A percentile compares a stretch with the other conserved stretches of the same genome.
Conservation (phyloP, 768 basidiomycete species). For the Glaciozyma antarctica region DNA sequence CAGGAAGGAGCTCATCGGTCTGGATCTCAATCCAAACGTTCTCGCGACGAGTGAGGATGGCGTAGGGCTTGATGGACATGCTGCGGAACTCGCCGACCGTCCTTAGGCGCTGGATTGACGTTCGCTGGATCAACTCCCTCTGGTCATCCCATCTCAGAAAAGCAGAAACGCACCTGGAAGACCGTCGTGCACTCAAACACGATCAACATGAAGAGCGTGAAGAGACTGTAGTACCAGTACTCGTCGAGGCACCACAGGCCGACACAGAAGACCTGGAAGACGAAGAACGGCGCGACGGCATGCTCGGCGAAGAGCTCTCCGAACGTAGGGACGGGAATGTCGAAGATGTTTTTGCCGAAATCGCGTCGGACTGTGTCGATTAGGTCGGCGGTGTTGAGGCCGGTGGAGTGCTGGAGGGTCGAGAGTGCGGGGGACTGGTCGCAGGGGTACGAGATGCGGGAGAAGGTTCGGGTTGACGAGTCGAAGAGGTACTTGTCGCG, state of each 20-base stretch:
- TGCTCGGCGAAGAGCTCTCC: constrained; percentile 86
- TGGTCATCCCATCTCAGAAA: constrained; percentile 2
- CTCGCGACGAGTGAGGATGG: constrained; percentile 71
- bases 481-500: constrained; percentile 78
- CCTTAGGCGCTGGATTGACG: constrained; percentile 58
- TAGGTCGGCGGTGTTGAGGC: constrained; percentile 46
- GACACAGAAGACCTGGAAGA: constrained; percentile 97
- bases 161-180: constrained; percentile 60
- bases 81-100: constrained; percentile 93
- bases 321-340: constrained; percentile 94
- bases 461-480: constrained; percentile 54
- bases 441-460: constrained; percentile 78
- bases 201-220: constrained; percentile 96
- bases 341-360: constrained; percentile 89
- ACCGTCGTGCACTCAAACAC: constrained; percentile 99
- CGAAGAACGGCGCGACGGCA: constrained; percentile 97
- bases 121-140: constrained; percentile 1
- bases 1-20: constrained; percentile 80
- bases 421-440: constrained; percentile 54
- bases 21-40: constrained; percentile 65
- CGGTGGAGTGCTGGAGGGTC: constrained; percentile 49
- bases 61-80: constrained; percentile 87
- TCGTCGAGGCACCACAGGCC: constrained; percentile 96
- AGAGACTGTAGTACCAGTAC: constrained; percentile 96
- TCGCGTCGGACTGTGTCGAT: constrained; percentile 52